phyloP scores from a whole-genome alignment of 2,329 filamentous ascomycete species.

The Colletotrichum gloeosporioides region DNA sequence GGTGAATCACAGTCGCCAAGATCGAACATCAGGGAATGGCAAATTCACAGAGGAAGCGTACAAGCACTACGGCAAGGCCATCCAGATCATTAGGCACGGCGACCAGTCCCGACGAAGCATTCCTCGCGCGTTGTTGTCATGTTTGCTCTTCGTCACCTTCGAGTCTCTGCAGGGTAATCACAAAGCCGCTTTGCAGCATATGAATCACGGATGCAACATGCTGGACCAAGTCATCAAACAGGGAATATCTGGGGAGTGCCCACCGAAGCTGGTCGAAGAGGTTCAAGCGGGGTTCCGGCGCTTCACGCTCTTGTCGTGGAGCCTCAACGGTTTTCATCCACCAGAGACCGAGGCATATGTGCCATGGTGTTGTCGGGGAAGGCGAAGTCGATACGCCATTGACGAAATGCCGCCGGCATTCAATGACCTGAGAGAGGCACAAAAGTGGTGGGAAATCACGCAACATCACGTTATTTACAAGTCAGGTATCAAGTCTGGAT shows the following conservation, averaged over 20 bases:
- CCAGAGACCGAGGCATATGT: background rate
- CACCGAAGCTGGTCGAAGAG: background rate
- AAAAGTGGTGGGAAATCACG: background rate
- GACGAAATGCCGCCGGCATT: slow-evolving; percentile 3
- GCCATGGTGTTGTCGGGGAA: slow-evolving; percentile 13
- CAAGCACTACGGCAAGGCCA: slow-evolving; percentile 43
- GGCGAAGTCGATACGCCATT: background rate
- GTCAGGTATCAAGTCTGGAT: background rate
- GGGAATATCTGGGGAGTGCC: background rate
- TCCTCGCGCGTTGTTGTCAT: slow-evolving; percentile 40
- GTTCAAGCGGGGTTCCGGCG: background rate
- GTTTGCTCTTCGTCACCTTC: slow-evolving; percentile 46
- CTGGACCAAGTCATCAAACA: background rate
- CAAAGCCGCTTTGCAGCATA: slow-evolving; percentile 42
- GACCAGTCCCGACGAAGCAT: slow-evolving; percentile 36
- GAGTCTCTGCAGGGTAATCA: slow-evolving; percentile 43
- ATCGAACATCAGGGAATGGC: background rate
- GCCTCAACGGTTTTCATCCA: background rate
- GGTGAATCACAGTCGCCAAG: slow-evolving; percentile 33
- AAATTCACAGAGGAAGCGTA: slow-evolving; percentile 29
- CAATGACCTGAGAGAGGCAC: background rate
- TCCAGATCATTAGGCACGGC: slow-evolving; percentile 38
- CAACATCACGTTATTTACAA: slow-evolving; percentile 6
- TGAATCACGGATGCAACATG: slow-evolving; percentile 35
- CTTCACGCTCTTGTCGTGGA: slow-evolving; percentile 5